Evolutionary conservation across 768 basidiomycete species (phyloP).

Genomic region (Termitomyces sp.): DNA sequence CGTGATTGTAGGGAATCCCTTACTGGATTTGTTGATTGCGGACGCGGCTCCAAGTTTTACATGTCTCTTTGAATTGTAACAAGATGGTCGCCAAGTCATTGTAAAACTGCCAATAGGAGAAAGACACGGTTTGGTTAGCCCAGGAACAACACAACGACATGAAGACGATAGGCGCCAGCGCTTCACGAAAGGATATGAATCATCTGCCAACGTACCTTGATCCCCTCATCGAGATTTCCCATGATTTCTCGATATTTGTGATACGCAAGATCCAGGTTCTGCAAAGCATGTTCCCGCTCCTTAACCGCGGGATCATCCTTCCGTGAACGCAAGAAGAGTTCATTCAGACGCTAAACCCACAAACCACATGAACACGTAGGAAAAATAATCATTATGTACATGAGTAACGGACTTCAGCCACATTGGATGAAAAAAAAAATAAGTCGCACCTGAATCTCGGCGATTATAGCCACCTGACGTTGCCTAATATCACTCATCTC

Average conservation of each 20-base stretch:
- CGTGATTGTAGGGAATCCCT: slow-evolving; percentile 21
- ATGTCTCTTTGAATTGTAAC: slow-evolving; percentile 69
- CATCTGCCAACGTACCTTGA: slow-evolving; percentile 52
- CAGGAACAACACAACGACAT: not conserved
- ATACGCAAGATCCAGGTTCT: slow-evolving; percentile 80
- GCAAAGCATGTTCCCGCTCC: slow-evolving; percentile 77
- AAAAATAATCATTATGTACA: not conserved
- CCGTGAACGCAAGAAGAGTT: slow-evolving; percentile 70
- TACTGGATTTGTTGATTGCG: slow-evolving; percentile 78
- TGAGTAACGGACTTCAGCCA: not conserved
- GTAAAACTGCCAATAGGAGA: slow-evolving; percentile 63
- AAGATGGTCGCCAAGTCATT: slow-evolving; percentile 78
- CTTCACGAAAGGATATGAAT: not conserved
- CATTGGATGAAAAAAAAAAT: not conserved
- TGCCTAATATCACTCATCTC: slow-evolving; percentile 49
- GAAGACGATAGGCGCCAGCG: not conserved
- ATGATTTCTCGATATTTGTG: slow-evolving; percentile 85
- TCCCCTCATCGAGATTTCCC: slow-evolving; percentile 84
- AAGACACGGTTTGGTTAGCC: not conserved
- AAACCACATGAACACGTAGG: not conserved
- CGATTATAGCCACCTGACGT: slow-evolving; percentile 65
- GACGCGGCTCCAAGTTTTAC: slow-evolving; percentile 68
- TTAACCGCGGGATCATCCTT: slow-evolving; percentile 76
- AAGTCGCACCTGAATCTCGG: slow-evolving; percentile 63
- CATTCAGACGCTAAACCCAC: slow-evolving; percentile 51